Conservation (phyloP, 1,284 basidiomycete species). For the Testicularia cyperi region DNA sequence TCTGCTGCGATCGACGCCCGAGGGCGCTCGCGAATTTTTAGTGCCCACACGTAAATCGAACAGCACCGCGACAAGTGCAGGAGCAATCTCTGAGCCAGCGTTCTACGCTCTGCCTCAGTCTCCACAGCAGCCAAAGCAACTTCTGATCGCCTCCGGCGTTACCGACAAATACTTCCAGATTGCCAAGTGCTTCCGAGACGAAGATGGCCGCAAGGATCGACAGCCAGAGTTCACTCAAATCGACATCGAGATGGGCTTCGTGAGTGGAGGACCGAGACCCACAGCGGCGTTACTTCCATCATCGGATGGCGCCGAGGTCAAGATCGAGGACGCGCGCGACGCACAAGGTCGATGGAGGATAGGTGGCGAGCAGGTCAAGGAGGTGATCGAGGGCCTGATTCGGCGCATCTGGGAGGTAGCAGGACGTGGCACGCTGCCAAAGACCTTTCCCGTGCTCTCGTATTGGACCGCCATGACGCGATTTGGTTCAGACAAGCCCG, state of each 20-base stretch:
- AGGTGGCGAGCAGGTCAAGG: constrained; percentile 50
- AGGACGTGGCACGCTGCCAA: constrained; percentile 66
- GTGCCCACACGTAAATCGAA: constrained; percentile 73
- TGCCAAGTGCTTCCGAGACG: constrained; percentile 90
- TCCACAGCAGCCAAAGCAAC: constrained; percentile 92
- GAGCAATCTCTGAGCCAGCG: constrained; percentile 61
- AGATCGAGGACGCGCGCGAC: constrained; percentile 8
- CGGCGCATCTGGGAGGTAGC: constrained; percentile 69
- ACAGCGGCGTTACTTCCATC: background rate
- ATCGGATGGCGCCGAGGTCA: too few species aligned
- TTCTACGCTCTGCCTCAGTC: constrained; percentile 93
- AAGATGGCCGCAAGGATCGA: constrained; percentile 87
- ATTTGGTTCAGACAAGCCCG: constrained; percentile 94
- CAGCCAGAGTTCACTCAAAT: constrained; percentile 97
- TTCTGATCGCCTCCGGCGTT: constrained; percentile 85
- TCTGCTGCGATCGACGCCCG: constrained; percentile 86
- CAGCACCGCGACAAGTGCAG: constrained; percentile 32
- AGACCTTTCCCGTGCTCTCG: constrained; percentile 40
- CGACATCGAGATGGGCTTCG: constrained; percentile 93
- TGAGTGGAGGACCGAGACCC: constrained; percentile 70
- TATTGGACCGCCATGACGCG: constrained; percentile 45
- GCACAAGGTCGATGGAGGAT: constrained; percentile 70
- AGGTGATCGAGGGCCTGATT: constrained; percentile 47
- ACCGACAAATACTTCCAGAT: constrained; percentile 89
- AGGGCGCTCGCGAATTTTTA: constrained; percentile 90